A percentile compares a stretch with the other conserved stretches of the same genome.
Evolutionary conservation across 768 basidiomycete species (phyloP).

Genomic region (Leccinum sublutescens): DNA sequence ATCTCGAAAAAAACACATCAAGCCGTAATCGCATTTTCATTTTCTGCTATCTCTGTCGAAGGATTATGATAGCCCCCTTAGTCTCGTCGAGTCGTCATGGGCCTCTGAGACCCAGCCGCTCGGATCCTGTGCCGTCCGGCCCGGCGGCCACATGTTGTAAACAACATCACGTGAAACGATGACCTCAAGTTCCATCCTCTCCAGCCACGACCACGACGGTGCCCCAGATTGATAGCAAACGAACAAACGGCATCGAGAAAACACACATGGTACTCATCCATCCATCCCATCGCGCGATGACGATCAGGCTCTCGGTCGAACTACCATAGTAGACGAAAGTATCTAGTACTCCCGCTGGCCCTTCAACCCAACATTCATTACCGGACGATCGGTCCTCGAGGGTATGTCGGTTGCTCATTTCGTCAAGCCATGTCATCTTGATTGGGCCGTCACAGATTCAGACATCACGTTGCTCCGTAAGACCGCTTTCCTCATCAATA

Average conservation of each 20-base stretch:
- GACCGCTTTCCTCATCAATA: slow-evolving; percentile 69
- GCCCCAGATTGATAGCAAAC: background rate
- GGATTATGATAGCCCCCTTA: background rate
- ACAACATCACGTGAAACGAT: background rate
- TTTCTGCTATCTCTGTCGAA: background rate
- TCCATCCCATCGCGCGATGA: background rate
- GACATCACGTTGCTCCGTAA: slow-evolving; percentile 78
- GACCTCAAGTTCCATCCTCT: slow-evolving; percentile 3
- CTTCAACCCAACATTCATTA: background rate
- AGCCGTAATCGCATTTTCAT: background rate
- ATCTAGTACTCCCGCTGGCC: background rate
- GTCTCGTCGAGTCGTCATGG: background rate
- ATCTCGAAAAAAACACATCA: background rate
- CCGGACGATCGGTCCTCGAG: slow-evolving; percentile 37
- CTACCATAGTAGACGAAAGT: background rate
- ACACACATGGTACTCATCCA: background rate
- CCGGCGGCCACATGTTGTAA: too few species aligned
- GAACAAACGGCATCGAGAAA: background rate
- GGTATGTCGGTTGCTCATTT: slow-evolving; percentile 39
- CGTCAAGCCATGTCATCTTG: slow-evolving; percentile 6
- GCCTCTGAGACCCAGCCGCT: background rate
- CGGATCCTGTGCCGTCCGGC: background rate
- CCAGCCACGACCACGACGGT: background rate
- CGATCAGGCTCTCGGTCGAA: background rate
- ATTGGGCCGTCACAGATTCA: slow-evolving; percentile 51